Percentiles rank a stretch among this genome's conserved stretches.
Conservation (phyloP, 306 rosid species). For the Pachyrhizus erosus region DNA sequence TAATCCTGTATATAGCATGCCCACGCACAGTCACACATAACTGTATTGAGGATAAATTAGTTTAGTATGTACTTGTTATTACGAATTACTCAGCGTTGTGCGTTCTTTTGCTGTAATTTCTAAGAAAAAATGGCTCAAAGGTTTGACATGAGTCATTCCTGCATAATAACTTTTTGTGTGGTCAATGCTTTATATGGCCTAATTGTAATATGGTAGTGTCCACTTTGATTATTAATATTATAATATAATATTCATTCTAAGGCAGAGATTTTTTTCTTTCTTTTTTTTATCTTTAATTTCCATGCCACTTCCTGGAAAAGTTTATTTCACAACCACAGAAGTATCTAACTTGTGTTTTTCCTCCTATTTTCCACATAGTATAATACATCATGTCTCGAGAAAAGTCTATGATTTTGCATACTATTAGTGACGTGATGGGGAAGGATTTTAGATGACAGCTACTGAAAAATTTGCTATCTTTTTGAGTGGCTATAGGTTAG, state of each 20-base stretch:
- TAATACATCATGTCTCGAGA: not conserved
- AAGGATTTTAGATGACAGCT: conserved; percentile 35
- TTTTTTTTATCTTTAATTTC: not conserved
- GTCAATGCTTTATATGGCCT: conserved; percentile 18
- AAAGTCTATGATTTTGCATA: conserved; percentile 22
- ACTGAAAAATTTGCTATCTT: not conserved
- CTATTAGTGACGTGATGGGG: conserved; percentile 4
- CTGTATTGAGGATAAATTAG: not conserved
- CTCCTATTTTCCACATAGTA: not conserved
- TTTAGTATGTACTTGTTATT: not conserved
- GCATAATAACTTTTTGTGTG: conserved; percentile 26
- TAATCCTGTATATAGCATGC: not conserved
- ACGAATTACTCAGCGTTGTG: not conserved
- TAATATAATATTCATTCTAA: not conserved
- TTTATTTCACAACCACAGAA: conserved; percentile 2
- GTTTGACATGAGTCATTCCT: conserved; percentile 34
- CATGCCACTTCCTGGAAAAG: conserved; percentile 32
- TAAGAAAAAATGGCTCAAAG: not conserved
- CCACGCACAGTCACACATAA: not conserved
- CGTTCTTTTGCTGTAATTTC: conserved; percentile 20
- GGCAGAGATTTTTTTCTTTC: not conserved
- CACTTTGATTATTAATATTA: conserved; percentile 7
- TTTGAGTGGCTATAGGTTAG: conserved; percentile 16
- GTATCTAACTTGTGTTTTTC: not conserved
- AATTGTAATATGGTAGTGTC: not conserved